phyloP scores from a whole-genome alignment of 192 early-diverging fungal species.

The Umbelopsis sp. region DNA sequence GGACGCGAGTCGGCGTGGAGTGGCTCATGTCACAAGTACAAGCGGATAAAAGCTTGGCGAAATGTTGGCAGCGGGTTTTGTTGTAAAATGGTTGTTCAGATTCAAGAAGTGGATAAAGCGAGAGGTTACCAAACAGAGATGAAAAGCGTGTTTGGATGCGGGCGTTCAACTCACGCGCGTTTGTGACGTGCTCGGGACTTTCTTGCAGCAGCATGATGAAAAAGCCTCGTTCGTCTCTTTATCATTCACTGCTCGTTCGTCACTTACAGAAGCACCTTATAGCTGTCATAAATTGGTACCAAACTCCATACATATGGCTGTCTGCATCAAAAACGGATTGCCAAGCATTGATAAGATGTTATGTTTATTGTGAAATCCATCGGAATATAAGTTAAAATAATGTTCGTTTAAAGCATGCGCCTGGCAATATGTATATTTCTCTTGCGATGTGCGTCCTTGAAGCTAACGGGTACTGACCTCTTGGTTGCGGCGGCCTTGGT shows the following conservation, averaged over 20 bases:
- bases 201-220: background rate
- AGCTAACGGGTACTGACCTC: background rate
- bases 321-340: too few species aligned
- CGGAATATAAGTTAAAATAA: too few species aligned
- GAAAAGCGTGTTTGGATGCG: slow-evolving; percentile 18
- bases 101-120: too few species aligned
- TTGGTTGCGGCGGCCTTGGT: background rate
- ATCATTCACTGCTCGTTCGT: too few species aligned
- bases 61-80: too few species aligned
- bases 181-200: slow-evolving; percentile 15
- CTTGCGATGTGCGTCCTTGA: slow-evolving; percentile 13
- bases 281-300: too few species aligned
- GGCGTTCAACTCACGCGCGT: slow-evolving; percentile 12
- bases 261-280: too few species aligned
- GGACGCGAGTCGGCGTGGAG: background rate
- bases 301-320: too few species aligned
- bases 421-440: background rate
- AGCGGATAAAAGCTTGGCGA: background rate
- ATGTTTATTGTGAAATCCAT: too few species aligned
- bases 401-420: background rate
- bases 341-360: too few species aligned
- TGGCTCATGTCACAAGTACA: background rate
- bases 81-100: too few species aligned
- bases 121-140: background rate
- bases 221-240: background rate